Evolutionary conservation across 1,284 basidiomycete species (phyloP).

Genomic region (Moesziomyces antarcticus): DNA sequence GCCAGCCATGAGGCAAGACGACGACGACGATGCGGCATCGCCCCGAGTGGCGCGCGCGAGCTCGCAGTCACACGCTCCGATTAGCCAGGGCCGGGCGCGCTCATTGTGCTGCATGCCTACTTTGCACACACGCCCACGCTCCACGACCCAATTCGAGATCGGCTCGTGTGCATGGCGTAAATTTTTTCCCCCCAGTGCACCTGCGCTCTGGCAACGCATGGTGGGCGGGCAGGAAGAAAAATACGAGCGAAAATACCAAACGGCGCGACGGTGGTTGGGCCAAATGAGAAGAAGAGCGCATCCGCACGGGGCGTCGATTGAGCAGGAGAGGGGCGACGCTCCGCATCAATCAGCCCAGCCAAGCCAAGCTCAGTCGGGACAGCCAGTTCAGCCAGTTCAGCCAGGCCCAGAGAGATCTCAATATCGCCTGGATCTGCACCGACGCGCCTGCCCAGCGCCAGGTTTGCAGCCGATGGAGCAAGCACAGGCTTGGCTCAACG

Average conservation of each 20-base stretch:
- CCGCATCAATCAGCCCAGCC: slow-evolving; percentile 7
- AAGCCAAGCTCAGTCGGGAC: neutral
- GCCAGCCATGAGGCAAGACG: too few relatives aligned
- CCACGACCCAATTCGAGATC: neutral
- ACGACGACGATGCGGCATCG: too few relatives aligned
- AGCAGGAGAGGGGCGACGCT: neutral
- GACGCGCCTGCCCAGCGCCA: neutral
- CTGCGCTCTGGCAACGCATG: neutral
- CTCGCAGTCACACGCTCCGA: too few relatives aligned
- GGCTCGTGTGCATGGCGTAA: neutral
- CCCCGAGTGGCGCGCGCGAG: too few relatives aligned
- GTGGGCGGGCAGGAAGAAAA: neutral
- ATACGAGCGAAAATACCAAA: neutral
- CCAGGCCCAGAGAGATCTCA: neutral
- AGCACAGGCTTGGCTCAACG: too few relatives aligned
- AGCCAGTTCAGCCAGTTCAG: neutral
- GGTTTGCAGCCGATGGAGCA: neutral
- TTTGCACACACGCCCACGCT: neutral
- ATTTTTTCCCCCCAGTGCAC: neutral
- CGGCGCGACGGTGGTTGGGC: neutral
- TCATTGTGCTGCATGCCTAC: neutral
- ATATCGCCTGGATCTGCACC: slow-evolving; percentile 5
- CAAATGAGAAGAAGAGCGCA: neutral
- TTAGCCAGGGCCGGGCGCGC: too few relatives aligned
- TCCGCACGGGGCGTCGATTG: slow-evolving; percentile 3